Percentiles rank a stretch among this genome's conserved stretches.
Evolutionary conservation across 371 early-diverging fungal genomes (phyloP).

Genomic region (Lichtheimia corymbifera): DNA sequence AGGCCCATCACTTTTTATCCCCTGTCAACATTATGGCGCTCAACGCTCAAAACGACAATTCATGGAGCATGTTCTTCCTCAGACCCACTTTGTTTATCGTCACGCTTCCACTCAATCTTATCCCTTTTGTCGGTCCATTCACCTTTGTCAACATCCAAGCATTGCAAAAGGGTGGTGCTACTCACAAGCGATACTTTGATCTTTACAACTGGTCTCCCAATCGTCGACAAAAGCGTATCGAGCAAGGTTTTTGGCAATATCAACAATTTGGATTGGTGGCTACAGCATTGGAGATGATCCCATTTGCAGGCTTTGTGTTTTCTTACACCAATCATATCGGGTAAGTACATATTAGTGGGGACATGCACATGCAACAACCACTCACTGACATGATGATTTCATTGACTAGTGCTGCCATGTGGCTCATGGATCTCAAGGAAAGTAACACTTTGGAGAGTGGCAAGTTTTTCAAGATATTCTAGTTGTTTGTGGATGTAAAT

Average conservation of each 20-base stretch:
- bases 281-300: conserved; percentile 41
- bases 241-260: conserved; percentile 35
- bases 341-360: conserved; percentile 16
- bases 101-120: conserved; percentile 35
- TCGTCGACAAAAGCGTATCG: conserved; percentile 32
- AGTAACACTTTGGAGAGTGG: conserved; percentile 6
- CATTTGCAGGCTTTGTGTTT: conserved; percentile 43
- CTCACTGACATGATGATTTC: not conserved
- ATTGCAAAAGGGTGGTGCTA: conserved; percentile 29
- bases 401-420: conserved; percentile 35
- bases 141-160: conserved; percentile 37
- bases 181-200: conserved; percentile 41
- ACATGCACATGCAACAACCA: not conserved
- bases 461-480: conserved; percentile 8
- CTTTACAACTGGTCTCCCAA: conserved; percentile 28
- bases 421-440: conserved; percentile 36
- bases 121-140: conserved; percentile 37
- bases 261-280: conserved; percentile 44
- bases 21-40: conserved; percentile 32
- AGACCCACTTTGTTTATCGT: conserved; percentile 28
- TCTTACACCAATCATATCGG: conserved; percentile 47
- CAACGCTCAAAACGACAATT: conserved; percentile 26
- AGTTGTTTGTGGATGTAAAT: too few relatives aligned
- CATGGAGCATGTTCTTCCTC: conserved; percentile 25
- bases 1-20: conserved; percentile 25